Percentiles rank a stretch among this genome's conserved stretches.
Conservation (phyloP, 2,329 filamentous ascomycete genomes). For the Arthrobotrys pseudoclavata region DNA sequence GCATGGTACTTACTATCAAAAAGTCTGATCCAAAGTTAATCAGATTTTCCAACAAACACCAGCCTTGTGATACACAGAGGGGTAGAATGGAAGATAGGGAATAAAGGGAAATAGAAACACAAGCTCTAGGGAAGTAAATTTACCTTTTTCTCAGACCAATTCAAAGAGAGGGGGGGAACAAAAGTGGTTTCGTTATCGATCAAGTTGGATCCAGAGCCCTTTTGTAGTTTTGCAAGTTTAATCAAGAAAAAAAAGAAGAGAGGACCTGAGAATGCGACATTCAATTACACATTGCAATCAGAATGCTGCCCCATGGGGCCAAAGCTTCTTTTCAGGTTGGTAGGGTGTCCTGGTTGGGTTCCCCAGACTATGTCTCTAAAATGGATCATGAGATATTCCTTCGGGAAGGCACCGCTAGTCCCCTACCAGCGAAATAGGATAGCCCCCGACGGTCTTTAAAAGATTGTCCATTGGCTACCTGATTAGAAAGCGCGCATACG, state of each 20-base stretch:
- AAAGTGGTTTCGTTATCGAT: constrained; percentile 38
- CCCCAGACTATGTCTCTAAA: constrained; percentile 57
- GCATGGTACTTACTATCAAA: constrained; percentile 44
- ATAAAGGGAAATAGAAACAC: constrained; percentile 18
- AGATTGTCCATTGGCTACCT: constrained; percentile 54
- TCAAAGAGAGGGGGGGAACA: constrained; percentile 22
- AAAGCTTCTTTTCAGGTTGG: constrained; percentile 24
- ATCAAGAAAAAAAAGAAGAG: constrained; percentile 3
- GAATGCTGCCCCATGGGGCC: constrained; percentile 7
- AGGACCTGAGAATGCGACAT: constrained; percentile 2
- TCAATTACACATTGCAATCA: constrained; percentile 20
- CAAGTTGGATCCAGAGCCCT: constrained; percentile 40
- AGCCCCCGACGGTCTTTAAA: constrained; percentile 55
- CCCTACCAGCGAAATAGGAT: constrained; percentile 38
- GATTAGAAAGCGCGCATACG: constrained; percentile 48
- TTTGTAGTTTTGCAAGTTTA: constrained; percentile 32
- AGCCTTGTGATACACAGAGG: constrained; percentile 45
- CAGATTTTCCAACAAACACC: constrained; percentile 32
- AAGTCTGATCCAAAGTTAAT: constrained; percentile 21
- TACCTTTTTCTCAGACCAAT: constrained; percentile 9
- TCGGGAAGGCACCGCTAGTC: constrained; percentile 54
- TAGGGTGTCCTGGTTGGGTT: constrained; percentile 25
- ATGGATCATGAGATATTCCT: constrained; percentile 59
- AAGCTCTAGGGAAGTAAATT: background rate
- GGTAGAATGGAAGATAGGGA: background rate